A percentile compares a stretch with the other conserved stretches of the same genome.
phyloP scores from a whole-genome alignment of 2,329 filamentous ascomycete genomes.

The Pyrenophora tritici-repentis region DNA sequence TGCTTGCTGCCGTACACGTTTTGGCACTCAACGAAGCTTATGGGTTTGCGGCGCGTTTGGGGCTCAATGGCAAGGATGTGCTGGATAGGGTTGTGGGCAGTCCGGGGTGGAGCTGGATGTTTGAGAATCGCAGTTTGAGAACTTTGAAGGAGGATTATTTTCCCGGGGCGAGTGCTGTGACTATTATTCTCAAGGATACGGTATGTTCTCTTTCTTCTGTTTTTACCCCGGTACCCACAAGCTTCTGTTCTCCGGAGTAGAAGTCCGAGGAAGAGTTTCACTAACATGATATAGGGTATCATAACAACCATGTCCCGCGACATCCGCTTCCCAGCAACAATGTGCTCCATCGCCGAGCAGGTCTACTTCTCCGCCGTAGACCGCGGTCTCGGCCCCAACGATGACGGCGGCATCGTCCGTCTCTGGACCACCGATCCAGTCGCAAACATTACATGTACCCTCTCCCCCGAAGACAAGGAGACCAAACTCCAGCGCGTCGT shows the following conservation, averaged over 20 bases:
- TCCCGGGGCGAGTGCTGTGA: conserved; percentile 51
- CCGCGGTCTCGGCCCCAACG: conserved; percentile 60
- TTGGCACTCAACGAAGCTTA: conserved; percentile 61
- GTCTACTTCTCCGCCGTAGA: conserved; percentile 65
- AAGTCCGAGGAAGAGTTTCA: no score
- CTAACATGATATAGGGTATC: conserved; percentile 54
- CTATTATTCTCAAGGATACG: conserved; percentile 56
- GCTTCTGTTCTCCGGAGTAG: no score
- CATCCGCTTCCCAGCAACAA: conserved; percentile 62
- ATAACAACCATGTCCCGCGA: conserved; percentile 68
- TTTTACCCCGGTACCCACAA: no score
- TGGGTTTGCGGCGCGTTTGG: conserved; percentile 59
- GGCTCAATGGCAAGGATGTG: conserved; percentile 57
- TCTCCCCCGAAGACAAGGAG: conserved; percentile 34
- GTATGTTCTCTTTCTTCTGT: conserved; percentile 33
- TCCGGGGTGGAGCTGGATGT: conserved; percentile 59
- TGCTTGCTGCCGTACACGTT: conserved; percentile 64
- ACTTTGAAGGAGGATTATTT: conserved; percentile 59
- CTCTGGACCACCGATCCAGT: conserved; percentile 55
- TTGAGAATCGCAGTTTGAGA: conserved; percentile 60
- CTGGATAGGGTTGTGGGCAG: conserved; percentile 55
- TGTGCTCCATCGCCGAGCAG: conserved; percentile 68
- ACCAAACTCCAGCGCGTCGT: conserved; percentile 44
- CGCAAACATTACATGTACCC: conserved; percentile 29
- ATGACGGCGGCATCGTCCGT: conserved; percentile 62